A percentile compares a stretch with the other conserved stretches of the same genome.
phyloP scores from a whole-genome alignment of 1,139 yeast species.

The Kodamaea ohmeri region DNA sequence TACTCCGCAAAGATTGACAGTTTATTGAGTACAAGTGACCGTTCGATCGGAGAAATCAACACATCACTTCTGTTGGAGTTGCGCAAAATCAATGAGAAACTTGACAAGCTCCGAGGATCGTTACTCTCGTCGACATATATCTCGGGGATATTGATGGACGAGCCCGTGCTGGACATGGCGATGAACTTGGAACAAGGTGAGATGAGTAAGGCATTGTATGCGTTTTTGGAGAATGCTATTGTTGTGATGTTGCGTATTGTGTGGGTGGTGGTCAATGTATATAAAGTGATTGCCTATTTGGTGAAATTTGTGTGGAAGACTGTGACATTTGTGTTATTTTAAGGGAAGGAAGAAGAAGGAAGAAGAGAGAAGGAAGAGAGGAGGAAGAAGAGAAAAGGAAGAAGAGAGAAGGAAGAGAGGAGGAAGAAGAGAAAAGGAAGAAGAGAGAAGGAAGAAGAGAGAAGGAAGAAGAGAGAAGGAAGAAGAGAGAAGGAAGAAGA shows the following conservation, averaged over 20 bases:
- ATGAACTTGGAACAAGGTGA: slow-evolving; percentile 26
- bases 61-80: slow-evolving; percentile 75
- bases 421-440: too few relatives aligned
- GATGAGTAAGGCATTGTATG: slow-evolving; percentile 39
- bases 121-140: slow-evolving; percentile 28
- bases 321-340: slow-evolving; percentile 24
- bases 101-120: slow-evolving; percentile 52
- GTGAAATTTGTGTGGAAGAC: slow-evolving; percentile 36
- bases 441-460: too few relatives aligned
- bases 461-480: too few relatives aligned
- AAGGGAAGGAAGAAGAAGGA: not conserved
- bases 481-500: too few relatives aligned
- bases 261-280: slow-evolving; percentile 68
- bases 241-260: slow-evolving; percentile 62
- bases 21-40: slow-evolving; percentile 65
- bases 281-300: slow-evolving; percentile 37
- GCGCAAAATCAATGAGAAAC: slow-evolving; percentile 64
- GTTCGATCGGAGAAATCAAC: slow-evolving; percentile 78
- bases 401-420: too few relatives aligned
- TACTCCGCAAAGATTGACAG: slow-evolving; percentile 58
- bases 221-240: slow-evolving; percentile 44
- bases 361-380: not conserved
- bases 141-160: slow-evolving; percentile 14
- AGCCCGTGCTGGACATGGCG: slow-evolving; percentile 16
- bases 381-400: not conserved